These are phyloP conservation scores for Cercospora zeae-maydis DNA, from an alignment of 2,329 filamentous ascomycete genomes.

Conservation along the genomic window DNA sequence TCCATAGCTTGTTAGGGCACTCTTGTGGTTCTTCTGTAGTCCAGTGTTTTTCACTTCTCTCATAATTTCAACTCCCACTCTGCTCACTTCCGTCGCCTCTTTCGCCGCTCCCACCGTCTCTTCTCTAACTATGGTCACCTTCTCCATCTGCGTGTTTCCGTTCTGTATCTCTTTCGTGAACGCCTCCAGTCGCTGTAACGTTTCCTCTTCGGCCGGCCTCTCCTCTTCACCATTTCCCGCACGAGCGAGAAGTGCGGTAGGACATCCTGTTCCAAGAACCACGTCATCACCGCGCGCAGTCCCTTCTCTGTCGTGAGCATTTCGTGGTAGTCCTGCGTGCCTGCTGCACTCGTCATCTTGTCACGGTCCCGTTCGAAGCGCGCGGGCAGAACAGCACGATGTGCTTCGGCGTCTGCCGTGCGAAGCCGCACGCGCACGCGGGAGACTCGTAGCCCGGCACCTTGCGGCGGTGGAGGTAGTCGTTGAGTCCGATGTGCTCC, in stretches of 20 bases:
- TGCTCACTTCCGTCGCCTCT: not conserved
- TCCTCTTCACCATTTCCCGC: not conserved
- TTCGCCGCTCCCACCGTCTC: no score
- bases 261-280: not conserved
- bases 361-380: not conserved
- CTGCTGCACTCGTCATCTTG: not conserved
- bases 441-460: not conserved
- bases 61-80: constrained; percentile 3
- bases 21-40: constrained; percentile 11
- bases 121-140: no score
- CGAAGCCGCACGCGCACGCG: not conserved
- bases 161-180: no score
- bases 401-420: not conserved
- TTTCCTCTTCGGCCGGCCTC: not conserved
- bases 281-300: not conserved
- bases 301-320: not conserved
- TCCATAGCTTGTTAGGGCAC: constrained; percentile 8
- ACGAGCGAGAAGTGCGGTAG: not conserved
- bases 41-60: constrained; percentile 6
- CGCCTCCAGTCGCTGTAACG: no score
- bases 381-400: not conserved
- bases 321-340: not conserved
- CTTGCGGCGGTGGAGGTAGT: not conserved
- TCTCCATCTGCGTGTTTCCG: no score
- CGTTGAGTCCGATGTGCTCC: not conserved